A percentile compares a stretch with the other conserved stretches of the same genome.
phyloP scores from a whole-genome alignment of 495 filamentous ascomycete species.

The Mytilinidion resinicola region DNA sequence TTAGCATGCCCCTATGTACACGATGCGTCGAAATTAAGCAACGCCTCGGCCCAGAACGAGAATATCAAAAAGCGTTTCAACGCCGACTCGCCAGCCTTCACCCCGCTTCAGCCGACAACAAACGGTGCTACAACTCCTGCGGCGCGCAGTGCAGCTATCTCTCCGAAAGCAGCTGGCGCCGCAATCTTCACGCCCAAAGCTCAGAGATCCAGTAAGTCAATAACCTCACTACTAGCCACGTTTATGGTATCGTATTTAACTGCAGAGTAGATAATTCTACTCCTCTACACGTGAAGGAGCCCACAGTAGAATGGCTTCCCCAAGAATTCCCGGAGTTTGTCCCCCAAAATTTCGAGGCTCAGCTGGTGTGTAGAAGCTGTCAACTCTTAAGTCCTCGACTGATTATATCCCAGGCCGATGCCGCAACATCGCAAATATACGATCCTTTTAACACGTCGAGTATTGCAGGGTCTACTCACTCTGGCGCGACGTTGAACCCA shows the following conservation, averaged over 20 bases:
- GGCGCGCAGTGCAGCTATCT: constrained; percentile 61
- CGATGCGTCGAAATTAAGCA: constrained; percentile 56
- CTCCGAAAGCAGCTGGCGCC: constrained; percentile 82
- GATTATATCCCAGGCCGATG: constrained; percentile 22
- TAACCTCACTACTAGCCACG: constrained; percentile 23
- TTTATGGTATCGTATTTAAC: constrained; percentile 26
- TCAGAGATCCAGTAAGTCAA: constrained; percentile 29
- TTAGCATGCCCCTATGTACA: constrained; percentile 86
- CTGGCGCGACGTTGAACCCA: constrained; percentile 18
- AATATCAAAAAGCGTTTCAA: constrained; percentile 73
- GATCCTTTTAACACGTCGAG: constrained; percentile 22
- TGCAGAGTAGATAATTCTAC: constrained; percentile 41
- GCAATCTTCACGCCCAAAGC: constrained; percentile 76
- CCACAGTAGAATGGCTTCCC: constrained; percentile 49
- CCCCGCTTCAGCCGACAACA: constrained; percentile 56
- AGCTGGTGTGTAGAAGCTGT: constrained; percentile 48
- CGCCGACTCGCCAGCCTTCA: constrained; percentile 90
- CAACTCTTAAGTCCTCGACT: neutral
- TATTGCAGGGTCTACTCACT: constrained; percentile 15
- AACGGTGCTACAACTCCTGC: constrained; percentile 43
- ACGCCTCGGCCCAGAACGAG: constrained; percentile 35
- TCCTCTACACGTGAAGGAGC: constrained; percentile 46
- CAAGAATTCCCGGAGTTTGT: constrained; percentile 71
- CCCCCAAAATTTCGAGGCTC: constrained; percentile 65
- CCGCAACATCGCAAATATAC: constrained; percentile 15